Evolutionary conservation across 208 protist genomes (phyloP), one percentile per base, ranked within the genome.

Genomic region (Trypanosoma congolense): DNA sequence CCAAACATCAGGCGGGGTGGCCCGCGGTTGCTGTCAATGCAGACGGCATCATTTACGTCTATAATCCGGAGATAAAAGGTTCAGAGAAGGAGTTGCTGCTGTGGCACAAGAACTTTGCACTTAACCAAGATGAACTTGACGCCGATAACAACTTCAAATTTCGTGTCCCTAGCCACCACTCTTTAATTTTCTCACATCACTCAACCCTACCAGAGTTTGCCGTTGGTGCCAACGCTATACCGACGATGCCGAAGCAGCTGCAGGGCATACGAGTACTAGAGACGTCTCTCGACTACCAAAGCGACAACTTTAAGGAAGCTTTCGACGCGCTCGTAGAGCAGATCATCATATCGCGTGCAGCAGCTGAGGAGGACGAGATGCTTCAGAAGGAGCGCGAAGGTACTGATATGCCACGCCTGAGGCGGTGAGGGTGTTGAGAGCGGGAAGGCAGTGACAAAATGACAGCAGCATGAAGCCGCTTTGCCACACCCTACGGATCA

Each of bases 61-160:
- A 90, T 54, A 92, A 94, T 54, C 82, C 87, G 0, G 80, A 75
- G 41, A 62, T 92, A 26, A 71, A 73, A 43, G 73, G 77, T 41
- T 58, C 75, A 12, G 78, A 90, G 62, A 86, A 81, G 58, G 88
- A 96, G 64, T 65, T 96, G 4, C 61, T 77, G 55, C 61, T 93
- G 53, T 96, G 91, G 89, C 73, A 92, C 70, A 96, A 95, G 63
- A 78, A 88, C 25, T 96, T 95, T 59, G 80, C 80, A 2, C 31
- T 85, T 14, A 72, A 86, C 47, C 78, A 84, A 44, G 66, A 83
- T 16, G 63, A 83, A 52, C 55, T 87, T 3, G 85, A 92, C 50
- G 79, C 77, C 8, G 38, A 68, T 6, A 83, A 82, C 49, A 90
- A 91, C 65, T 82, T 80, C 36, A 72, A 65, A 4, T 18, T 56